Conservation (phyloP, 768 basidiomycete species). For the Russula brevipes region DNA sequence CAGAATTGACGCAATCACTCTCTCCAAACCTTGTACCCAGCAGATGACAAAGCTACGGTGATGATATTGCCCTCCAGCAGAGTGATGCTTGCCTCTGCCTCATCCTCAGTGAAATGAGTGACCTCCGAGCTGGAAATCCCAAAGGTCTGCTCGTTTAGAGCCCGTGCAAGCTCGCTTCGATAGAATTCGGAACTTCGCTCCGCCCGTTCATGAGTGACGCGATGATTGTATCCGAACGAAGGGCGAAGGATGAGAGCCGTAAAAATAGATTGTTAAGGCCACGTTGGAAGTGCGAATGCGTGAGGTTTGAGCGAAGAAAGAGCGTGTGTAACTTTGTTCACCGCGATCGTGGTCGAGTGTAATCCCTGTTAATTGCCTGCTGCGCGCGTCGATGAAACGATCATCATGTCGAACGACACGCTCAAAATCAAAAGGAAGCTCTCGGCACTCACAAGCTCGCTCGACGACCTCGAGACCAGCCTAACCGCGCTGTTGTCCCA, state of each 20-base stretch:
- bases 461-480: conserved; percentile 62
- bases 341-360: no score
- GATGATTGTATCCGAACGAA: background rate
- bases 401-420: conserved; percentile 36
- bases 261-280: background rate
- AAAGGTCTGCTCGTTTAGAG: conserved; percentile 22
- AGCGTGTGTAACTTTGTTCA: no score
- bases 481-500: conserved; percentile 65
- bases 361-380: no score
- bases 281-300: background rate
- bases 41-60: conserved; percentile 13
- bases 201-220: conserved; percentile 3
- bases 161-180: conserved; percentile 16
- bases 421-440: conserved; percentile 40
- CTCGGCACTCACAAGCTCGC: conserved; percentile 46
- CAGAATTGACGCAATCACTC: background rate
- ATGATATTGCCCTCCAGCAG: conserved; percentile 17
- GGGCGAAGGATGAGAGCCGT: background rate
- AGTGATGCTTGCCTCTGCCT: conserved; percentile 18
- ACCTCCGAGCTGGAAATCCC: conserved; percentile 12
- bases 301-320: no score
- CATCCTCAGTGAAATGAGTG: background rate
- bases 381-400: background rate
- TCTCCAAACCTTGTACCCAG: conserved; percentile 21
- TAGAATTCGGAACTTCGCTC: conserved; percentile 12